phyloP scores from a whole-genome alignment of 305 asterid species.

The Nicotiana rustica region DNA sequence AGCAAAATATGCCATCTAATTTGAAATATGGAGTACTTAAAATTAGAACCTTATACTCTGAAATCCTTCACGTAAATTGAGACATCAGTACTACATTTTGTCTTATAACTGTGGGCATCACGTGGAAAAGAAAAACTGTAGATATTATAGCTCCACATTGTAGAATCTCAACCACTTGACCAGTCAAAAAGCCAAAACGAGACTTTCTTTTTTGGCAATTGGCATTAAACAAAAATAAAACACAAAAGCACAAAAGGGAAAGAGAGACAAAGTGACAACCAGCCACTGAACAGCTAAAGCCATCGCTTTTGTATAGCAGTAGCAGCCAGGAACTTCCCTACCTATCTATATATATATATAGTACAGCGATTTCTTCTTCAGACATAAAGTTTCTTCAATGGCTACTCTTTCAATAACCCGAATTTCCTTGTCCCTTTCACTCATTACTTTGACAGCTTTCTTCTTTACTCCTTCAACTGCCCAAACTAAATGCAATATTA shows the following conservation, averaged over 20 bases:
- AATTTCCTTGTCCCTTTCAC: neutral
- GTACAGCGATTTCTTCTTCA: neutral
- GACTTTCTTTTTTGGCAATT: neutral
- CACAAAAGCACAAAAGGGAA: neutral
- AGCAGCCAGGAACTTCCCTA: neutral
- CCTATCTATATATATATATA: neutral
- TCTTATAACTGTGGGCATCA: neutral
- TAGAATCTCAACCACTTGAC: neutral
- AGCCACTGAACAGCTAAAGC: neutral
- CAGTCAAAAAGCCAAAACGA: constrained; percentile 4
- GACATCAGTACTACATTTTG: neutral
- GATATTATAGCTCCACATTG: neutral
- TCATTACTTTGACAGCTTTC: neutral
- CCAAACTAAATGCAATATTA: neutral
- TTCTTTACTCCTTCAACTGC: constrained; percentile 17
- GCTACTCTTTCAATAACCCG: neutral
- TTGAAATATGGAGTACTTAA: too few relatives aligned
- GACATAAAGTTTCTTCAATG: neutral
- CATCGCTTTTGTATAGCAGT: neutral
- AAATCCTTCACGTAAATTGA: neutral
- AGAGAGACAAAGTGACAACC: neutral
- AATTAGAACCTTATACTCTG: too few relatives aligned
- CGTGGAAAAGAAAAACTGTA: too few relatives aligned
- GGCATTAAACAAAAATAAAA: neutral
- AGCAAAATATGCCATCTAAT: too few relatives aligned